phyloP scores from a whole-genome alignment of 1,284 basidiomycete species.

The Boletus semigastroideus region DNA sequence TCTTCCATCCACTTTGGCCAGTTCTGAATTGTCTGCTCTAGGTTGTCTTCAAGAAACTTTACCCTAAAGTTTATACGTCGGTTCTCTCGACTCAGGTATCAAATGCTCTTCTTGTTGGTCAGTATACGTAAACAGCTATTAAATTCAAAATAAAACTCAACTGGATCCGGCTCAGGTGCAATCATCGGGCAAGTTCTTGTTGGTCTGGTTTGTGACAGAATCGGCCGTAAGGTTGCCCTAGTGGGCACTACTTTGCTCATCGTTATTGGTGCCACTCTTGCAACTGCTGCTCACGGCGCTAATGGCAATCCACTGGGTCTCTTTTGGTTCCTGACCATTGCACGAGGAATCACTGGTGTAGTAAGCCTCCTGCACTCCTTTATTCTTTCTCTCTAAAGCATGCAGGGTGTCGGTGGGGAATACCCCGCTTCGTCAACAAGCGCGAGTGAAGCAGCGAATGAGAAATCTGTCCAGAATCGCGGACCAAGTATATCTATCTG shows the following conservation, averaged over 20 bases:
- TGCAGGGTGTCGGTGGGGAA: constrained; percentile 71
- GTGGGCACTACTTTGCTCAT: constrained; percentile 71
- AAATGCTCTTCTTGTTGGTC: constrained; percentile 72
- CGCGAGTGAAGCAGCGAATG: constrained; percentile 73
- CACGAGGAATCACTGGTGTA: constrained; percentile 69
- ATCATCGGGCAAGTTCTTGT: constrained; percentile 68
- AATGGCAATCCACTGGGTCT: constrained; percentile 58
- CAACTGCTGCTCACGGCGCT: constrained; percentile 69
- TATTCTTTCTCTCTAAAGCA: constrained; percentile 1
- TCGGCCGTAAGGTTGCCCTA: constrained; percentile 73
- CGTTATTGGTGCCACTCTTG: constrained; percentile 68
- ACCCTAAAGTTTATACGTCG: constrained; percentile 59
- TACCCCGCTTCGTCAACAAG: constrained; percentile 72
- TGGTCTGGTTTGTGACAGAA: constrained; percentile 68
- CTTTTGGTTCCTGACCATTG: constrained; percentile 78
- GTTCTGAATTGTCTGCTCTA: constrained; percentile 24
- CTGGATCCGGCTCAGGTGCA: constrained; percentile 43
- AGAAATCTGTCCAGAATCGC: constrained; percentile 58
- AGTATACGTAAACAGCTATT: constrained; percentile 24
- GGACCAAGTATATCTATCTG: constrained; percentile 49
- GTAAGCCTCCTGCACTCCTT: constrained; percentile 39
- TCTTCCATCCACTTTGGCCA: background rate
- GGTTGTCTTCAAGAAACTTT: constrained; percentile 64
- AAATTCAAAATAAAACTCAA: constrained; percentile 13
- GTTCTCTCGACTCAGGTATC: constrained; percentile 68